Percentiles rank a stretch among this genome's conserved stretches.
These are phyloP conservation scores for Echites panduratus DNA, from an alignment of 257 asterid genomes.

Conservation along the genomic window DNA sequence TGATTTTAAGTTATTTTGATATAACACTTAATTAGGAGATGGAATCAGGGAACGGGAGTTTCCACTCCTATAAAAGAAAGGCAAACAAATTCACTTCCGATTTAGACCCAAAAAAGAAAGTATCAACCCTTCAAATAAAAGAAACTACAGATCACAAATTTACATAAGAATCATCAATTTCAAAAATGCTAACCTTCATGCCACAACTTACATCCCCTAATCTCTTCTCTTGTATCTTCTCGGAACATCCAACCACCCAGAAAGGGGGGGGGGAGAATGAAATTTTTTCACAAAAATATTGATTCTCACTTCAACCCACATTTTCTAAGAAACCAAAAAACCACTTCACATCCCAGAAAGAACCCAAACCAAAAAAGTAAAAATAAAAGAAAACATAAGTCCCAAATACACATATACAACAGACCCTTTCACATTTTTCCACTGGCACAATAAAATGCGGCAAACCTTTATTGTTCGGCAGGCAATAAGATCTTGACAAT, in stretches of 20 bases:
- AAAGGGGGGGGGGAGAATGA: slow-evolving; percentile 9
- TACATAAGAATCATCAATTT: not conserved
- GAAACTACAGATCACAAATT: not conserved
- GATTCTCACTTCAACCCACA: slow-evolving; percentile 9
- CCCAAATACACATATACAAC: slow-evolving; percentile 13
- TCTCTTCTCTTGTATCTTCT: not conserved
- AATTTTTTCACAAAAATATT: not conserved
- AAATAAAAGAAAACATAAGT: slow-evolving; percentile 2
- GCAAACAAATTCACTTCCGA: not conserved
- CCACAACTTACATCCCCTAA: not conserved
- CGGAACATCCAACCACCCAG: slow-evolving; percentile 5
- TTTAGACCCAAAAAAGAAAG: too few relatives aligned
- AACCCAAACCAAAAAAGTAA: slow-evolving; percentile 12
- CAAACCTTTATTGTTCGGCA: slow-evolving; percentile 29
- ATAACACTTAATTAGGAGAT: not conserved
- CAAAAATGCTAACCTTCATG: slow-evolving; percentile 9
- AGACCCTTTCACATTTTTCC: slow-evolving; percentile 3
- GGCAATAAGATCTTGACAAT: slow-evolving; percentile 37
- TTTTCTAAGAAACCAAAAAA: slow-evolving; percentile 18
- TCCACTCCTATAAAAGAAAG: not conserved
- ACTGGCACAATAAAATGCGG: slow-evolving; percentile 12
- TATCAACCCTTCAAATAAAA: not conserved
- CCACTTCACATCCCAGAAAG: slow-evolving; percentile 14
- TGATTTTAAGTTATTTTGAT: not conserved
- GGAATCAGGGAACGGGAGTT: not conserved